Conservation (phyloP, 805 yeast species). For the Saccharomycopsis olivae region DNA sequence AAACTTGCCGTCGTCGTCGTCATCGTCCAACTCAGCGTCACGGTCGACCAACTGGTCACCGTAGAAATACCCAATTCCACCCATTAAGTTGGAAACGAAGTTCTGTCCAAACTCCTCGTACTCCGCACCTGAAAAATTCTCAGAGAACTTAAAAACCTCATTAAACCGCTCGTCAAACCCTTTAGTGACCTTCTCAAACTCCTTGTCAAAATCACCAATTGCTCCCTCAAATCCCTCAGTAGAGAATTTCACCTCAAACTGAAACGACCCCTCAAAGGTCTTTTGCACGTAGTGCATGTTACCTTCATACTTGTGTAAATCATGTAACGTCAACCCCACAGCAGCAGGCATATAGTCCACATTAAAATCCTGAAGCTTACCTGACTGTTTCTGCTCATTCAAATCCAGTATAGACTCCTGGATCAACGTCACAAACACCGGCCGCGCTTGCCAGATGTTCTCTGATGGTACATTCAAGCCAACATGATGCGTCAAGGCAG, state of each 20-base stretch:
- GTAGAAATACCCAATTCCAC: slow-evolving; percentile 82
- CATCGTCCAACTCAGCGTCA: slow-evolving; percentile 54
- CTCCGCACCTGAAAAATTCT: slow-evolving; percentile 40
- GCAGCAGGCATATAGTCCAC: slow-evolving; percentile 28
- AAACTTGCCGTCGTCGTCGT: slow-evolving; percentile 29
- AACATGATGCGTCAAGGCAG: slow-evolving; percentile 50
- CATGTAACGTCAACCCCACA: slow-evolving; percentile 40
- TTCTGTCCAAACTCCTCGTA: slow-evolving; percentile 61
- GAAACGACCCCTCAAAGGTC: slow-evolving; percentile 60
- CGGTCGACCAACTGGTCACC: slow-evolving; percentile 82
- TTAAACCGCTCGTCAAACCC: slow-evolving; percentile 45
- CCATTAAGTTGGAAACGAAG: slow-evolving; percentile 70
- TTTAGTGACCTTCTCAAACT: slow-evolving; percentile 16
- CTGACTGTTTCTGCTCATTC: slow-evolving; percentile 22
- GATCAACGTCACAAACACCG: slow-evolving; percentile 56
- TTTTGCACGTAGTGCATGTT: slow-evolving; percentile 75
- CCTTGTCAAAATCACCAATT: slow-evolving; percentile 22
- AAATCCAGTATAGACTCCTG: slow-evolving; percentile 56
- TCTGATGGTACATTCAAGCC: slow-evolving; percentile 64
- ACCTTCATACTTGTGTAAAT: slow-evolving; percentile 53
- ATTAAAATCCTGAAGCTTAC: slow-evolving; percentile 20
- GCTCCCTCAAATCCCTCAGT: too few relatives aligned
- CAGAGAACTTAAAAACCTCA: slow-evolving; percentile 35
- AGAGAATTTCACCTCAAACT: slow-evolving; percentile 61
- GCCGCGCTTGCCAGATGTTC: slow-evolving; percentile 68